Evolutionary conservation across 352 stramenopile species (phyloP).

Genomic region (Phytophthora quininea): DNA sequence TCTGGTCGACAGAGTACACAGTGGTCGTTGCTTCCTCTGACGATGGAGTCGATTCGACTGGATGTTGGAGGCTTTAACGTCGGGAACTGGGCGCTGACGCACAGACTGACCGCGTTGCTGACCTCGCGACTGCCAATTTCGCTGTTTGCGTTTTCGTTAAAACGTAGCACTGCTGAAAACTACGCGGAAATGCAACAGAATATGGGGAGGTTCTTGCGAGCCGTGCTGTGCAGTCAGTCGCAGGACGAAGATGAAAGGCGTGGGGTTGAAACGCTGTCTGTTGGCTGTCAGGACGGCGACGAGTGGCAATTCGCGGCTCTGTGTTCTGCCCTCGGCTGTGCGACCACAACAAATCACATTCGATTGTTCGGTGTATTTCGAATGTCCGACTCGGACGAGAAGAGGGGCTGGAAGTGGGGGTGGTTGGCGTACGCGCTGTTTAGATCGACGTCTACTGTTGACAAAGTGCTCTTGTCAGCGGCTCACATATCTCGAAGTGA

Average conservation of each 20-base stretch:
- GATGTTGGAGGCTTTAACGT: constrained; percentile 25
- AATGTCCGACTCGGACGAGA: constrained; percentile 22
- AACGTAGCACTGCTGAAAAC: constrained; percentile 14
- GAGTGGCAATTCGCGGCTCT: constrained; percentile 33
- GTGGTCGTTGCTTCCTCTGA: constrained; percentile 17
- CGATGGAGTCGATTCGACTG: constrained; percentile 27
- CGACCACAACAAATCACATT: constrained; percentile 19
- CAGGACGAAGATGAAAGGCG: background rate
- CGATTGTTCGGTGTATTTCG: constrained; percentile 28
- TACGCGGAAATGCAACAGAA: constrained; percentile 12
- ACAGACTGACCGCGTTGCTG: constrained; percentile 23
- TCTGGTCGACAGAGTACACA: background rate
- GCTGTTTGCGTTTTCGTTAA: constrained; percentile 31
- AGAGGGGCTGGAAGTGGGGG: constrained; percentile 36
- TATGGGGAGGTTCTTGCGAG: constrained; percentile 20
- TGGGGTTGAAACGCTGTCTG: constrained; percentile 24
- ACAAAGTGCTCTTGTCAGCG: constrained; percentile 24
- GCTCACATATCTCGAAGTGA: constrained; percentile 21
- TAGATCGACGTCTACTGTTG: constrained; percentile 22
- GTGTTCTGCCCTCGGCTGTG: constrained; percentile 26
- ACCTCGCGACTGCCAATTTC: constrained; percentile 19
- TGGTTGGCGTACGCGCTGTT: constrained; percentile 44
- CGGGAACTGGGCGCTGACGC: constrained; percentile 23
- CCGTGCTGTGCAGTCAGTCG: constrained; percentile 16
- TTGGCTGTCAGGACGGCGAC: constrained; percentile 32